Base-by-base conservation (phyloP, 1,139 yeast genomes). In the Arxiozyma slooffiae region DNA sequence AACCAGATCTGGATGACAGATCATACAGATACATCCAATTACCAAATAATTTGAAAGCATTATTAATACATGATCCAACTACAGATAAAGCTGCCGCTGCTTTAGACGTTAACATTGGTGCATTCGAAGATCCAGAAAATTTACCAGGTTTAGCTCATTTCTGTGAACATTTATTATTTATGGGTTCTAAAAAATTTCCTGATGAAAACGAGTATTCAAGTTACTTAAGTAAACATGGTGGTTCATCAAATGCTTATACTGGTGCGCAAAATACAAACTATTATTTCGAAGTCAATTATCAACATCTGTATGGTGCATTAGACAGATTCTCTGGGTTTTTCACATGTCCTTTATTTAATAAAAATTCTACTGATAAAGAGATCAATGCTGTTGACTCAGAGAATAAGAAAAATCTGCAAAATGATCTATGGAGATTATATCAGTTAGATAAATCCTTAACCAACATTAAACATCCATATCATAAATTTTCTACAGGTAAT, bases 111-210 rank as follows among this genome's bases (percentile, higher is more conserved):
- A 81, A 86, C 60, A 92, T 89, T 23, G 98, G 98, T 20, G 78
- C 96, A 4, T 86, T 84, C 65, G 79, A 85, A 48, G 97, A 92
- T 63, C 87, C 86, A 18, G 74, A 76, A 48, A 72, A 75, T 30
- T 67, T 88, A 34, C 84, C 90, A 2, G 98, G 98, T 1, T 72
- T 92, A 55, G 98, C 98, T 2, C 98, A 92, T 69, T 92, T 92
- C 67, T 89, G 97, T 69, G 98, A 92, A 70, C 98, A 92, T 69
- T 74, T 92, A 58, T 73, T 92, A 54, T 92, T 92, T 67, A 88
- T 92, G 96, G 98, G 98, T n/a, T 90, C 97, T 4, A 75, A 79
- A 58, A 90, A 89, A 68, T 92, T 84, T 62, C 98, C 98, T 0
- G 75, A 77, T 53, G 98, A 92, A 67, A 89, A 88, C 66, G 97